Evolutionary conservation across 768 basidiomycete genomes (phyloP), one percentile per base, ranked within the genome.

Genomic region (Serpula lacrymans): DNA sequence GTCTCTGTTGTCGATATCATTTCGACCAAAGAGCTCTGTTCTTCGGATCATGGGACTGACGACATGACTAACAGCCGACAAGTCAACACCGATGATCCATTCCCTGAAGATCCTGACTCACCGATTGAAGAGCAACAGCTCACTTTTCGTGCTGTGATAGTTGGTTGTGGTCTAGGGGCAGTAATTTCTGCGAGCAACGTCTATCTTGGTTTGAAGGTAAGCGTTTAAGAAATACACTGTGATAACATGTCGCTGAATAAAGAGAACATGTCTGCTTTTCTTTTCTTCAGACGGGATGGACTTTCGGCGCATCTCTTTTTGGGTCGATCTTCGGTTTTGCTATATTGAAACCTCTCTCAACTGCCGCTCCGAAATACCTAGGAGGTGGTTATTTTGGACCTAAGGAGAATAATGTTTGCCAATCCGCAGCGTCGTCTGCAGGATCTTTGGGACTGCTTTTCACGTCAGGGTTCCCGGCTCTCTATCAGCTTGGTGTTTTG

Each of bases 181-280:
- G 47, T 81, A 55, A 74, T 82, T 20, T 72, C 75, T 34, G 76
- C 80, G 10, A 77, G 76, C 34, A 80, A 80, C 55, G 75, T 84
- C 44, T 82, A 84, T 55, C 74, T 82, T 16, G 78, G 82, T 27
- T 58, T 83, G 43, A 82, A 84, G 63, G 58, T 52, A 25, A 12
- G 47, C 33, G 5, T 11, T 37, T 43, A 13, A 3, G 9, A 29
- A 20, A 14, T 13, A 28, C 25, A 13, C 21, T 17, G n/a, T n/a
- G n/a, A n/a, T n/a, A n/a, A n/a, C n/a, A n/a, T n/a, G n/a, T n/a
- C n/a, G n/a, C n/a, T n/a, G n/a, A n/a, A n/a, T n/a, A n/a, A n/a
- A n/a, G n/a, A n/a, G n/a, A n/a, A 7, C 6, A 17, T 37, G 24
- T 24, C 32, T 28, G 18, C 41, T 36, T 10, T 13, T 22, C 23